Conservation (phyloP, 1,284 basidiomycete genomes). For the Ceratorhiza oryzae-sativae region DNA sequence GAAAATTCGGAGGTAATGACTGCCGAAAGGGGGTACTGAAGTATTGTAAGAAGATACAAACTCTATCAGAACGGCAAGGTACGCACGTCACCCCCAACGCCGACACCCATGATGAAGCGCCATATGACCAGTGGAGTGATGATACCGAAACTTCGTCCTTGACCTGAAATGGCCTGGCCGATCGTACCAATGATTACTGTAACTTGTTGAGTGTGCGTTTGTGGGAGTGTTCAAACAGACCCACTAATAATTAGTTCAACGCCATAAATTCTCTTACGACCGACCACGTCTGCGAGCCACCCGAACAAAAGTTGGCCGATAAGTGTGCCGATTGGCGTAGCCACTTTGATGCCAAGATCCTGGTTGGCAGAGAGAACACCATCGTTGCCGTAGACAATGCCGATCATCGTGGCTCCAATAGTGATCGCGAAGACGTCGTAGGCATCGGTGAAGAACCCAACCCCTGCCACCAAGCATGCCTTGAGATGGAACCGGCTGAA, state of each 20-base stretch:
- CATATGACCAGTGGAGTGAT: constrained; percentile 73
- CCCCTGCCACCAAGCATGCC: constrained; percentile 71
- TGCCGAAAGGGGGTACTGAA: constrained; percentile 68
- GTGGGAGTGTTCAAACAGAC: neutral
- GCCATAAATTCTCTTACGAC: constrained; percentile 51
- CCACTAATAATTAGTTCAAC: constrained; percentile 55
- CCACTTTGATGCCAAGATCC: constrained; percentile 73
- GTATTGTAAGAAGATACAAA: neutral
- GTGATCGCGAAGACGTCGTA: constrained; percentile 58
- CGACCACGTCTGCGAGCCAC: constrained; percentile 45
- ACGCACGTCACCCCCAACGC: constrained; percentile 55
- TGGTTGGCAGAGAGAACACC: constrained; percentile 62
- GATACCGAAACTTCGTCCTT: constrained; percentile 66
- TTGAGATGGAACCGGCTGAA: constrained; percentile 63
- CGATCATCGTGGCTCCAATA: constrained; percentile 77
- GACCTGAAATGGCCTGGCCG: constrained; percentile 58
- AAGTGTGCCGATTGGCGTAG: constrained; percentile 59
- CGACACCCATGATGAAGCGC: constrained; percentile 57
- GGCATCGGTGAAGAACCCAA: constrained; percentile 77
- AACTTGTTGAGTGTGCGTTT: neutral
- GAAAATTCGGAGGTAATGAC: constrained; percentile 76
- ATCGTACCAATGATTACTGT: constrained; percentile 55
- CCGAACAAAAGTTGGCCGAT: constrained; percentile 41
- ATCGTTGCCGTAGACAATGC: constrained; percentile 60
- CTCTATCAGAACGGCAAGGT: neutral